A percentile compares a stretch with the other conserved stretches of the same genome.
Evolutionary conservation across 2,329 filamentous ascomycete genomes (phyloP).

Genomic region (Ampelomyces quisqualis): DNA sequence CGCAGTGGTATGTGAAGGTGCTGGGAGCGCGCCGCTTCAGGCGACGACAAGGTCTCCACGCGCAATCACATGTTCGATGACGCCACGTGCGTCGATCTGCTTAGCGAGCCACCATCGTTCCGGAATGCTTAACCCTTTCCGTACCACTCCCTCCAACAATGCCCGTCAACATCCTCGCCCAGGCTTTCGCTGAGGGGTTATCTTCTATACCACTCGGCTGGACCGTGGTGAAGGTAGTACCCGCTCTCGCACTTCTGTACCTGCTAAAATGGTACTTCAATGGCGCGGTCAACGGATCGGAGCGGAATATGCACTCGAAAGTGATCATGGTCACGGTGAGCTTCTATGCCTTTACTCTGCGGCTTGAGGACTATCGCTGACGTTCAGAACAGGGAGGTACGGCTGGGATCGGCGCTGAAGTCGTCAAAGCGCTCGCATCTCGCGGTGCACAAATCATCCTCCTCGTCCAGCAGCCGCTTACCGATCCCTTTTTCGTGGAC

Average conservation of each 20-base stretch:
- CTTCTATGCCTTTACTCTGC: neutral
- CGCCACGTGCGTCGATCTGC: conserved; percentile 24
- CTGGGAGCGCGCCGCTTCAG: conserved; percentile 6
- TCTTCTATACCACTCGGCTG: conserved; percentile 56
- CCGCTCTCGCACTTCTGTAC: conserved; percentile 55
- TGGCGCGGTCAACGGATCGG: conserved; percentile 71
- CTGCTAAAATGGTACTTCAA: conserved; percentile 73
- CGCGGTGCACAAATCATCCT: conserved; percentile 90
- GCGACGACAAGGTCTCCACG: conserved; percentile 14
- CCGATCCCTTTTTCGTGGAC: conserved; percentile 86
- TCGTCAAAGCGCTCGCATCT: conserved; percentile 71
- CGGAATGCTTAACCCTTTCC: conserved; percentile 24
- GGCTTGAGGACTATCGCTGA: conserved; percentile 14
- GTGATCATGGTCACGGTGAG: conserved; percentile 85
- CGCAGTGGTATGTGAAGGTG: conserved; percentile 4
- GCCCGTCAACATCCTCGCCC: conserved; percentile 61
- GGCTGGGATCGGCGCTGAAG: conserved; percentile 81
- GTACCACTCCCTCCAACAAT: conserved; percentile 47
- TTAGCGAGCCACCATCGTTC: conserved; percentile 29
- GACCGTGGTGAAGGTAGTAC: conserved; percentile 54
- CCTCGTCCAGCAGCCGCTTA: conserved; percentile 76
- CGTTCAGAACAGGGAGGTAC: conserved; percentile 68
- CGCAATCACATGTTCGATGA: conserved; percentile 33
- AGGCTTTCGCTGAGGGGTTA: conserved; percentile 57
- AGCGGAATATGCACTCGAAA: conserved; percentile 87